Evolutionary conservation across 164 flowering plant species (phyloP), one percentile per base, ranked within the genome.

Genomic region (Sedum album): DNA sequence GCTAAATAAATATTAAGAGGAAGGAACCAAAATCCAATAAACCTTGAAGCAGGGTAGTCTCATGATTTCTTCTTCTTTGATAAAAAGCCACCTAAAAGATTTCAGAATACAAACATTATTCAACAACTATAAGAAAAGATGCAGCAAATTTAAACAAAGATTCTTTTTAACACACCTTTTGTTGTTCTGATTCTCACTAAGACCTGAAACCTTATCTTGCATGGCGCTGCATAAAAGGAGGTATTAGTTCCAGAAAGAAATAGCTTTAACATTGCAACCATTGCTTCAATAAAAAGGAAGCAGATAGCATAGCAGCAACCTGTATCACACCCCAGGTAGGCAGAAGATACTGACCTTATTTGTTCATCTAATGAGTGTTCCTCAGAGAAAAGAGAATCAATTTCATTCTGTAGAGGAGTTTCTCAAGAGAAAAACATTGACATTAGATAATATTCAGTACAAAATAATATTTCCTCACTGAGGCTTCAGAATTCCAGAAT

Each of bases 11-110:
- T 3, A 1, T 15, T 14, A 17, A n/a, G 28, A 51, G 25, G 26
- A 51, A 51, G 25, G 57, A 23, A 23, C 26, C 0, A 9, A 14
- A 51, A 51, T 26, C 23, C 1, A 51, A 51, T n/a, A 60, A 28
- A 93, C 98, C 91, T 86, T 88, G 78, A 94, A 94, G 82, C 97
- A 87, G 10, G 98, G 96, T 62, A 94, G 78, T 71, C 71, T 75
- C 78, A 89, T 94, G 73, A 94, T 94, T 70, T 94, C 97, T 60
- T 91, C 98, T 75, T 91, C 95, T 41, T 91, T 88, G 60, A 94
- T 90, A 83, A 88, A 93, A 77, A 91, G 96, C 91, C 87, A 88
- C 83, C 98, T 93, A 68, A 18, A 62, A 30, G 65, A n/a, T 60
- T 28, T 18, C 39, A 26, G 20, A 4, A 44, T 3, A 15, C 4